Conservation (phyloP, 2,329 filamentous ascomycete species). For the Tolypocladium paradoxum region DNA sequence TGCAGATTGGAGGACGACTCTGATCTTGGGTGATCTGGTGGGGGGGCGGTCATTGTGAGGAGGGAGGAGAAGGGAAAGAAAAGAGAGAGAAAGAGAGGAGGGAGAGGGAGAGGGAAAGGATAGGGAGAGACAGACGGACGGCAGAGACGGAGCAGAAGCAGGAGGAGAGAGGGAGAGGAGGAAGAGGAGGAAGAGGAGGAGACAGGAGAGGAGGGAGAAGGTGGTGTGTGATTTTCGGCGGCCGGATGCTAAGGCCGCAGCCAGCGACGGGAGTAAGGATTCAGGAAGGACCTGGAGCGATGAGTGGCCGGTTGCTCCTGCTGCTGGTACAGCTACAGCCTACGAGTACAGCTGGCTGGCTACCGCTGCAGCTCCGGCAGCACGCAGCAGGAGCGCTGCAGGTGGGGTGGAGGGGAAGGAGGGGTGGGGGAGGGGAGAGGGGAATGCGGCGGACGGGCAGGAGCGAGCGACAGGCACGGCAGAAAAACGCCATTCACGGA, state of each 20-base stretch:
- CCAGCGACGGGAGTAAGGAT: neutral
- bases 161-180: slow-evolving; percentile 12
- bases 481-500: neutral
- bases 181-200: slow-evolving; percentile 13
- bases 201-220: slow-evolving; percentile 7
- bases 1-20: slow-evolving; percentile 9
- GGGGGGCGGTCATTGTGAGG: slow-evolving; percentile 23
- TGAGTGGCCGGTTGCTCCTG: neutral
- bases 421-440: neutral
- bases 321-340: neutral
- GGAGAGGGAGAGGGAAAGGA: slow-evolving; percentile 11
- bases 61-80: slow-evolving; percentile 13
- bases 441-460: neutral
- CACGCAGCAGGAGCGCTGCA: neutral
- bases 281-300: neutral
- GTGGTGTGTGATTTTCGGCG: slow-evolving; percentile 1
- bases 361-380: neutral
- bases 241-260: neutral
- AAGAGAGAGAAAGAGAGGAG: slow-evolving; percentile 10
- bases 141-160: neutral
- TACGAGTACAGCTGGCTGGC: neutral
- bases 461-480: neutral
- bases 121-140: too few relatives aligned
- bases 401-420: neutral
- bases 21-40: slow-evolving; percentile 12